These are phyloP conservation scores for Epichloe gansuensis DNA, from an alignment of 2,329 filamentous ascomycete genomes.

Conservation along the genomic window DNA sequence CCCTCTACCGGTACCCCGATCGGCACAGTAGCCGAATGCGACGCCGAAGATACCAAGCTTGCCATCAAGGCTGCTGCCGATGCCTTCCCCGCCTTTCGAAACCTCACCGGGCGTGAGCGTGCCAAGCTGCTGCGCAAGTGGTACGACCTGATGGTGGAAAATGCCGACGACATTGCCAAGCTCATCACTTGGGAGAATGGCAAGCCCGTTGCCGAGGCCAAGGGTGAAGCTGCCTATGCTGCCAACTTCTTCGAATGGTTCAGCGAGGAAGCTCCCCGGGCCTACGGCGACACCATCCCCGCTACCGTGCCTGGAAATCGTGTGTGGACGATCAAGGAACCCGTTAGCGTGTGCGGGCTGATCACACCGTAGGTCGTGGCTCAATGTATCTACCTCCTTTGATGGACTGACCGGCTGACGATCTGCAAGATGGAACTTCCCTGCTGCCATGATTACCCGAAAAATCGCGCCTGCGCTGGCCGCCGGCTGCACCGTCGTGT, in stretches of 20 bases:
- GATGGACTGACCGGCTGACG: neutral
- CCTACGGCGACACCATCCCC: constrained; percentile 64
- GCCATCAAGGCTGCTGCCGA: constrained; percentile 75
- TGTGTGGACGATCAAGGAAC: constrained; percentile 68
- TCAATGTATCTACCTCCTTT: neutral
- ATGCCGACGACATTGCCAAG: constrained; percentile 66
- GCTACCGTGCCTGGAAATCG: constrained; percentile 58
- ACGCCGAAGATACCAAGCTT: constrained; percentile 58
- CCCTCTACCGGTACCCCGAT: constrained; percentile 73
- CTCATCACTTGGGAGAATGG: constrained; percentile 87
- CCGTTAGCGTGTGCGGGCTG: constrained; percentile 69
- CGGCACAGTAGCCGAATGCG: constrained; percentile 76
- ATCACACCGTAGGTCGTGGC: constrained; percentile 50
- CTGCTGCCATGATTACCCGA: constrained; percentile 61
- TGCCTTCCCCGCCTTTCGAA: constrained; percentile 60
- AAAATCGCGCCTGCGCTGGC: constrained; percentile 67
- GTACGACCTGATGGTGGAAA: constrained; percentile 69
- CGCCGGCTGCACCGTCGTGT: constrained; percentile 89
- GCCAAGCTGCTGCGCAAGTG: constrained; percentile 63
- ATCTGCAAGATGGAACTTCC: constrained; percentile 64
- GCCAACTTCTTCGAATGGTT: constrained; percentile 74
- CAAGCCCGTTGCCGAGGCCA: constrained; percentile 66
- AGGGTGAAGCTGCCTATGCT: constrained; percentile 59
- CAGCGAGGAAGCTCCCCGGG: constrained; percentile 60
- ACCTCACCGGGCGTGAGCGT: constrained; percentile 60